Evolutionary conservation across 441 rosid genomes (phyloP).

Genomic region (Codiaeum variegatum): DNA sequence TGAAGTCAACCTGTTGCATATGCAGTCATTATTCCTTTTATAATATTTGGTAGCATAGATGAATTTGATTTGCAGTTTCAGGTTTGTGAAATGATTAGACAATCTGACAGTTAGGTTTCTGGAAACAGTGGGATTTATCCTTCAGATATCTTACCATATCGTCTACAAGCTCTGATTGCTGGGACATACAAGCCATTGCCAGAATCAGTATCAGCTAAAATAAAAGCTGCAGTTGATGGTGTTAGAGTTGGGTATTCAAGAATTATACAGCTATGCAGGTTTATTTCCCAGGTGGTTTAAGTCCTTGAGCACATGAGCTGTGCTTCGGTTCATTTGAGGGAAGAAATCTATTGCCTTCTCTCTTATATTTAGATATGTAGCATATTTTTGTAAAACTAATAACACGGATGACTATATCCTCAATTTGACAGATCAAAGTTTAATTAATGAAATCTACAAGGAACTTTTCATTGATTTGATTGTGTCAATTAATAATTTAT

Average conservation of each 20-base stretch:
- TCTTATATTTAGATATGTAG: not conserved
- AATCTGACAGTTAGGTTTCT: constrained; percentile 16
- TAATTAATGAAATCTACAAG: not conserved
- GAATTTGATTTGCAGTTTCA: not conserved
- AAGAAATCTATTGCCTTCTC: not conserved
- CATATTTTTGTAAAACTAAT: not conserved
- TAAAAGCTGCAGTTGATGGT: constrained; percentile 37
- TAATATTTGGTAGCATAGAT: not conserved
- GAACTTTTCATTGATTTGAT: not conserved
- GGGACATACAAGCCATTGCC: constrained; percentile 20
- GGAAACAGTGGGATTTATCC: constrained; percentile 69
- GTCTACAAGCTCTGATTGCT: constrained; percentile 25
- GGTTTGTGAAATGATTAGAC: not conserved
- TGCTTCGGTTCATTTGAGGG: not conserved
- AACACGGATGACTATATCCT: not conserved
- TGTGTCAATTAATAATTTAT: not conserved
- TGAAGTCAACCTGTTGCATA: not conserved
- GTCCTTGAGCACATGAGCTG: constrained; percentile 28
- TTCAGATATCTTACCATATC: constrained; percentile 41
- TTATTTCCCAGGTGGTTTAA: constrained; percentile 48
- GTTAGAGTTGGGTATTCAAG: constrained; percentile 52
- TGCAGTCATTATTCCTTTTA: not conserved
- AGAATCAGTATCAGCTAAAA: constrained; percentile 30
- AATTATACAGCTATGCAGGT: constrained; percentile 53
- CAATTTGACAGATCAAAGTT: not conserved